Evolutionary conservation across 768 basidiomycete genomes (phyloP), one percentile per base, ranked within the genome.

Genomic region (Boletus tomentosulus): DNA sequence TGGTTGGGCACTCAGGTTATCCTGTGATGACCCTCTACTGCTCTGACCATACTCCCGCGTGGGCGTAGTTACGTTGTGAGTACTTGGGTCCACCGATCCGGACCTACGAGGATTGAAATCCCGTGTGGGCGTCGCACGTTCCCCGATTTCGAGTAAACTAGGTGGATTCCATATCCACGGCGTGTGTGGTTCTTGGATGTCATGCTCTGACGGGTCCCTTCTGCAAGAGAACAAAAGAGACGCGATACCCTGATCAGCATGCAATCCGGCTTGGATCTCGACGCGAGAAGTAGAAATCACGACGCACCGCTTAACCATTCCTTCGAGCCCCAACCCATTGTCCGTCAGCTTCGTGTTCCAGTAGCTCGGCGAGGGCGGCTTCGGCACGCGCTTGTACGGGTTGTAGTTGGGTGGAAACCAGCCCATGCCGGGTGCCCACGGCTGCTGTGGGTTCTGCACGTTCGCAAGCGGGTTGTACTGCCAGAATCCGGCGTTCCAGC

Each of bases 161-260:
- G 75, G 64, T 25, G 85, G 80, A 67, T 77, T 83, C 87, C 87
- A 89, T 52, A 87, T 77, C 87, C 87, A 89, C 8, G 87, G 87
- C 0, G 87, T 88, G 13, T 78, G 73, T 6, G 74, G 70, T 15
- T 69, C 71, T 16, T 71, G 71, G 19, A 73, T 71, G 11, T 53
- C 71, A 67, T 46, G 66, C 58, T 57, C 77, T 62, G 63, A 74
- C 59, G 64, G 62, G 0, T 61, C 60, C 53, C 54, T 59, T 47
- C 68, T 68, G 35, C 3, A 54, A 50, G 35, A 41, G 6, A 10
- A n/a, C 39, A 15, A 57, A 12, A 2, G 3, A n/a, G n/a, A n/a
- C n/a, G n/a, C n/a, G n/a, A n/a, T n/a, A n/a, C n/a, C n/a, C 39
- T 48, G 35, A n/a, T 70, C 58, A 60, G 47, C 46, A 31, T 43